Evolutionary conservation across 1,284 basidiomycete genomes (phyloP).

Genomic region (Ustilago loliicola): DNA sequence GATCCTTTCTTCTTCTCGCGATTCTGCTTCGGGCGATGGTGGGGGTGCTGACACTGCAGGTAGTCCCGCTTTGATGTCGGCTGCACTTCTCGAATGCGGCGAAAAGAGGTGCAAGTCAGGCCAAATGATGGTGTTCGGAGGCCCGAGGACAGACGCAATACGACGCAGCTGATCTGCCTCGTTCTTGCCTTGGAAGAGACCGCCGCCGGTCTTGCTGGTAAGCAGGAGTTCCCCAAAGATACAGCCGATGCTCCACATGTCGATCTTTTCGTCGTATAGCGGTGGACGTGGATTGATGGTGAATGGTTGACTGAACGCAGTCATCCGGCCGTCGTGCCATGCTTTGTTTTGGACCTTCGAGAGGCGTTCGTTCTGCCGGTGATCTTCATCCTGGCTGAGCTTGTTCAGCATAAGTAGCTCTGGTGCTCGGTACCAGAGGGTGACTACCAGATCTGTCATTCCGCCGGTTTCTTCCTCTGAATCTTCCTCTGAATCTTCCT

Average conservation of each 20-base stretch:
- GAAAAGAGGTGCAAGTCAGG: slow-evolving; percentile 84
- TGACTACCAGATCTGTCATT: slow-evolving; percentile 97
- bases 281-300: slow-evolving; percentile 2
- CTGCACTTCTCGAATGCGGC: slow-evolving; percentile 64
- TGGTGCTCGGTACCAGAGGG: slow-evolving; percentile 92
- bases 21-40: not conserved
- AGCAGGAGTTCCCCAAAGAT: slow-evolving; percentile 96
- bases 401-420: slow-evolving; percentile 26
- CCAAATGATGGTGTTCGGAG: slow-evolving; percentile 87
- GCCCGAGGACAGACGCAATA: slow-evolving; percentile 90
- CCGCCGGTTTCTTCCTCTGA: slow-evolving; percentile 75
- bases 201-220: slow-evolving; percentile 76
- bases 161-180: slow-evolving; percentile 86
- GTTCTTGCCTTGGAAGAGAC: slow-evolving; percentile 93
- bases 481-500: slow-evolving; percentile 3
- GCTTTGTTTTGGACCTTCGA: not conserved
- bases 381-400: slow-evolving; percentile 3
- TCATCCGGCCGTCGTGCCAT: not conserved
- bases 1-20: slow-evolving; percentile 28
- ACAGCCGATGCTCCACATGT: slow-evolving; percentile 91
- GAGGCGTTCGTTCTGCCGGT: not conserved
- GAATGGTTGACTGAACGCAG: not conserved
- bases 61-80: not conserved
- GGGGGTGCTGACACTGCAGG: not conserved
- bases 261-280: slow-evolving; percentile 62